A percentile compares a stretch with the other conserved stretches of the same genome.
phyloP scores from a whole-genome alignment of 148 eudicot species.

The Oxyria digyna region DNA sequence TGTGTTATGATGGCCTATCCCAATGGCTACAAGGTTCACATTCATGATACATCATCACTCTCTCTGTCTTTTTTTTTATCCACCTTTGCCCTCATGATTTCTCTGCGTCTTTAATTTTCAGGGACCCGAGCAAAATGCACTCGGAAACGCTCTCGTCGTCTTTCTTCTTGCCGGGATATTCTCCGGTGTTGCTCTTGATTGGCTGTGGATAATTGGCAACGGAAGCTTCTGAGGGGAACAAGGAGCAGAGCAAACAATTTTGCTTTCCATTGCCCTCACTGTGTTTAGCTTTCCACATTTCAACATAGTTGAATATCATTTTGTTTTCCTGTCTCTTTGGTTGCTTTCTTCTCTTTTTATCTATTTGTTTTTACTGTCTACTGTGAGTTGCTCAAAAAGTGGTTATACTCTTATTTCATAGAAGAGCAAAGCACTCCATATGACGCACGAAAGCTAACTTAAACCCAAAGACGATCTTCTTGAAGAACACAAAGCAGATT shows the following conservation, averaged over 20 bases:
- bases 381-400: neutral
- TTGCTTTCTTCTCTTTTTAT: neutral
- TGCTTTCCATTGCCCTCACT: too few relatives aligned
- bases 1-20: slow-evolving; percentile 62
- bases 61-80: too few relatives aligned
- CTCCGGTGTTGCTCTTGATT: slow-evolving; percentile 44
- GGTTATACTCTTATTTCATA: too few relatives aligned
- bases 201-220: slow-evolving; percentile 62
- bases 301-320: too few relatives aligned
- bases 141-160: slow-evolving; percentile 45
- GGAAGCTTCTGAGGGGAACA: slow-evolving; percentile 15
- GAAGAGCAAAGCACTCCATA: too few relatives aligned
- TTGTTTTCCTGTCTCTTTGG: neutral
- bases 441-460: too few relatives aligned
- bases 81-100: too few relatives aligned
- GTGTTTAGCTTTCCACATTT: too few relatives aligned
- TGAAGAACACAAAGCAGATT: too few relatives aligned
- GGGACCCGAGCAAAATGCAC: slow-evolving; percentile 75
- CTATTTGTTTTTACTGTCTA: neutral
- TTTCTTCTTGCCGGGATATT: slow-evolving; percentile 50
- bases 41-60: too few relatives aligned
- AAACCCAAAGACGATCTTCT: too few relatives aligned
- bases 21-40: slow-evolving; percentile 64
- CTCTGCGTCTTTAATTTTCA: slow-evolving; percentile 13
- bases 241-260: neutral